A percentile compares a stretch with the other conserved stretches of the same genome.
Conservation (phyloP, 139 green algal genomes). For the Ettlia oleoabundans region DNA sequence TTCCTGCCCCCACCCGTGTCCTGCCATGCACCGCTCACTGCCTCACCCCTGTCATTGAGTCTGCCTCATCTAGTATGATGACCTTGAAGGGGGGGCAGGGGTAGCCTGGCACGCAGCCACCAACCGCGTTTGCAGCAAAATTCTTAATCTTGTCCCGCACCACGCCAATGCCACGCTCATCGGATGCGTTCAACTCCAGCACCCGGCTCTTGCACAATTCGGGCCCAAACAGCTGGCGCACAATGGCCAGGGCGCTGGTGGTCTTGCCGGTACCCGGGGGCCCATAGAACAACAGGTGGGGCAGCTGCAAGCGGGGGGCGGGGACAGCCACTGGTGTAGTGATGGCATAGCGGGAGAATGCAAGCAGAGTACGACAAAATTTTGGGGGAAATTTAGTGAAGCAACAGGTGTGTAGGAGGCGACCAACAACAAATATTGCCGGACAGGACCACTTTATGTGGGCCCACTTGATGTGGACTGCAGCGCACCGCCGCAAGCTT, state of each 20-base stretch:
- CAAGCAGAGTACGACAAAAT: not conserved
- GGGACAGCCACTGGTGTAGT: too few relatives aligned
- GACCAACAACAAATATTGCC: not conserved
- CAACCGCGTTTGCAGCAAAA: conserved; percentile 87
- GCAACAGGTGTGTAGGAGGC: not conserved
- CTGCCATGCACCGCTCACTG: not conserved
- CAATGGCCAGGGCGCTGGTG: conserved; percentile 93
- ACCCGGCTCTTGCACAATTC: conserved; percentile 81
- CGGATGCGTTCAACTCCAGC: conserved; percentile 97
- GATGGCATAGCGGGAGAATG: not conserved
- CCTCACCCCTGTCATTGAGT: conserved; percentile 88
- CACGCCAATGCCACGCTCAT: conserved; percentile 95
- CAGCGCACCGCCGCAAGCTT: not conserved
- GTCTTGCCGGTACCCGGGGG: conserved; percentile 99
- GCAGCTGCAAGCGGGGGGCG: conserved; percentile 63
- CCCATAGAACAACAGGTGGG: conserved; percentile 97
- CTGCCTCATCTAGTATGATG: conserved; percentile 97
- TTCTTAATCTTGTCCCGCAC: conserved; percentile 93
- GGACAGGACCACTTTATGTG: not conserved
- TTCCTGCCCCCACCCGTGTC: not conserved
- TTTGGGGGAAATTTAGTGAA: not conserved
- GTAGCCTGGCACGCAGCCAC: conserved; percentile 74
- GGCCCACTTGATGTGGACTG: not conserved
- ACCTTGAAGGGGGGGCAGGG: conserved; percentile 96
- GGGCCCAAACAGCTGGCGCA: conserved; percentile 90